phyloP scores from a whole-genome alignment of 257 asterid species.

The Salvia rosmarinus region DNA sequence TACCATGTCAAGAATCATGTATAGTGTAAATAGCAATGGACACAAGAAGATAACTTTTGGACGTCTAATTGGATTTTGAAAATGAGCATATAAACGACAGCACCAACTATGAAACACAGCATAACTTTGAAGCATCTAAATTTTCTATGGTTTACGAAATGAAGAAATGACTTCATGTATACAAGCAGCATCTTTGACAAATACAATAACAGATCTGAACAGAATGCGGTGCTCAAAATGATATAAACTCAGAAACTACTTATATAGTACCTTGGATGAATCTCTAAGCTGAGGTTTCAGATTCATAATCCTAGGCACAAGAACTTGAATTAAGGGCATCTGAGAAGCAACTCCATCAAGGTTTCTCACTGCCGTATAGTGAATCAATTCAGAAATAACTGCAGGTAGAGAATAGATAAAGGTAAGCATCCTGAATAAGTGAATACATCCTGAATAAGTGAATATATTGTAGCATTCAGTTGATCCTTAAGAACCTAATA shows the following conservation, averaged over 20 bases:
- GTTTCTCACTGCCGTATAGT: slow-evolving; percentile 77
- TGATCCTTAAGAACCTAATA: slow-evolving; percentile 18
- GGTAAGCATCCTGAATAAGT: slow-evolving; percentile 39
- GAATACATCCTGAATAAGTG: too few species aligned
- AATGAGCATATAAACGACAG: slow-evolving; percentile 21
- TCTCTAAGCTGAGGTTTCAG: slow-evolving; percentile 86
- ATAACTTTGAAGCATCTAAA: slow-evolving; percentile 8
- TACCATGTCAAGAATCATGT: slow-evolving; percentile 3
- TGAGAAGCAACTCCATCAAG: slow-evolving; percentile 69
- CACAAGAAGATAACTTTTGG: background rate
- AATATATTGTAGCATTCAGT: slow-evolving; percentile 23
- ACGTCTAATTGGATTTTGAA: slow-evolving; percentile 15
- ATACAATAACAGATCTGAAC: slow-evolving; percentile 18
- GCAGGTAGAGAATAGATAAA: slow-evolving; percentile 41
- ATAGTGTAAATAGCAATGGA: slow-evolving; percentile 13
- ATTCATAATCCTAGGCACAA: slow-evolving; percentile 92
- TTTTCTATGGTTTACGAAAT: slow-evolving; percentile 22
- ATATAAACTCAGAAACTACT: slow-evolving; percentile 1
- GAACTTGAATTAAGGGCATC: slow-evolving; percentile 86
- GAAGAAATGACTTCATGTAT: slow-evolving; percentile 9
- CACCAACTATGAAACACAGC: slow-evolving; percentile 19
- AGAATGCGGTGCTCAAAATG: slow-evolving; percentile 16
- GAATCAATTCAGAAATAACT: slow-evolving; percentile 95
- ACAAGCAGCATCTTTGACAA: slow-evolving; percentile 27
- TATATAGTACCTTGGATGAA: slow-evolving; percentile 76